phyloP scores from a whole-genome alignment of 441 rosid genomes.

The Aquilaria agallochum region DNA sequence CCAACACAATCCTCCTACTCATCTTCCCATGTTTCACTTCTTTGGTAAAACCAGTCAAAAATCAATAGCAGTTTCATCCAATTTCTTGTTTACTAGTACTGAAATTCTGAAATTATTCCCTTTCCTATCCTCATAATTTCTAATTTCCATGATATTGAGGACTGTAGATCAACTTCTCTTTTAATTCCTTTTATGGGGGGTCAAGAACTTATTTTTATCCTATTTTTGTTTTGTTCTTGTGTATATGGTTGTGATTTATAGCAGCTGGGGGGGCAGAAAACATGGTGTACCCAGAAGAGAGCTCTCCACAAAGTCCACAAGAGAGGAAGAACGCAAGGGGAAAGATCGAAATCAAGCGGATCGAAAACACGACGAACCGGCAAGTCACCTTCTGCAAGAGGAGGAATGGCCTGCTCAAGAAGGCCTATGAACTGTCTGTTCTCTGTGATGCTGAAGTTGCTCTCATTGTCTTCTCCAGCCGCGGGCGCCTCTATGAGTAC shows the following conservation, averaged over 20 bases:
- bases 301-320: conserved; percentile 33
- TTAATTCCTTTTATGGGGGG: neutral
- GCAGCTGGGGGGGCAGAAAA: conserved; percentile 13
- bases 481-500: conserved; percentile 98
- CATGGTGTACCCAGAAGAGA: conserved; percentile 58
- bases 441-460: conserved; percentile 95
- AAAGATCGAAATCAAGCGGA: conserved; percentile 99
- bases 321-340: conserved; percentile 80
- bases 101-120: neutral
- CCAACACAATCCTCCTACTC: conserved; percentile 40
- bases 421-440: conserved; percentile 93
- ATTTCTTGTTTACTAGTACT: neutral
- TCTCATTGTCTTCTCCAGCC: conserved; percentile 92
- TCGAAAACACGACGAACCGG: conserved; percentile 96
- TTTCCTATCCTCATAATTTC: neutral
- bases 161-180: neutral
- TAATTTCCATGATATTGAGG: neutral
- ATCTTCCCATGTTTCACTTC: conserved; percentile 54
- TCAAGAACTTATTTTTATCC: neutral
- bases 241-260: conserved; percentile 10
- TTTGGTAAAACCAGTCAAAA: conserved; percentile 32
- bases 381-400: conserved; percentile 98
- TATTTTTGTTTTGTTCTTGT: conserved; percentile 1
- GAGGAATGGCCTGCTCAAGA: conserved; percentile 90
- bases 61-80: too few relatives aligned